A percentile compares a stretch with the other conserved stretches of the same genome.
Conservation (phyloP, 345 rosid species). For the Dimocarpus longan region DNA sequence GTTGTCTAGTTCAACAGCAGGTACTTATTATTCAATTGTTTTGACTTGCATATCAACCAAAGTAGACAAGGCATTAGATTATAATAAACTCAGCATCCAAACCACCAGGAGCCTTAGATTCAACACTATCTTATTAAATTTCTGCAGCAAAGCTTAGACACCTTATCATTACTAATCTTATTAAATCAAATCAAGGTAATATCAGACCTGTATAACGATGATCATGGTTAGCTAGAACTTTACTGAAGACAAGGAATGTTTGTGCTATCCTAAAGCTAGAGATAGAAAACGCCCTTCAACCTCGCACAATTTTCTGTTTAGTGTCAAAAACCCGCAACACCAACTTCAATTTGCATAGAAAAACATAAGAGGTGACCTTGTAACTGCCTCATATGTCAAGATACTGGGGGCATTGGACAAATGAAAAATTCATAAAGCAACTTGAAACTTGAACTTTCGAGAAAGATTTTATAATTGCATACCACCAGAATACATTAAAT, state of each 20-base stretch:
- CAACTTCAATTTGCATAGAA: background rate
- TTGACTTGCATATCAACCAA: background rate
- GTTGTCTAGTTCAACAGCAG: background rate
- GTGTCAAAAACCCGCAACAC: background rate
- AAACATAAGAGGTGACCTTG: background rate
- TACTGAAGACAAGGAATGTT: background rate
- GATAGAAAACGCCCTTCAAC: background rate
- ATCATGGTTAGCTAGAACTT: conserved; percentile 1
- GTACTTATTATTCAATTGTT: background rate
- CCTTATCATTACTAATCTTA: background rate
- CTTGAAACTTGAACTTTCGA: conserved; percentile 1
- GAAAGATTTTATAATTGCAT: background rate
- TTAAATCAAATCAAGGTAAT: background rate
- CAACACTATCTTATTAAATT: too few relatives aligned
- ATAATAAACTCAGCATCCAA: background rate
- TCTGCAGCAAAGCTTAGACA: background rate
- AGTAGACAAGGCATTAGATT: background rate
- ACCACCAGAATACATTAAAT: background rate
- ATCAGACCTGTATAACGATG: background rate
- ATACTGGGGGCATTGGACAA: background rate
- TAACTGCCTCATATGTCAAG: background rate
- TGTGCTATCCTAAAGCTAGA: conserved; percentile 2
- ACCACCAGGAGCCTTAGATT: background rate
- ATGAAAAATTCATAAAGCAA: background rate
- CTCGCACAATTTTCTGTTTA: background rate